A percentile compares a stretch with the other conserved stretches of the same genome.
phyloP scores from a whole-genome alignment of 768 basidiomycete genomes.

The Mycena amicta region DNA sequence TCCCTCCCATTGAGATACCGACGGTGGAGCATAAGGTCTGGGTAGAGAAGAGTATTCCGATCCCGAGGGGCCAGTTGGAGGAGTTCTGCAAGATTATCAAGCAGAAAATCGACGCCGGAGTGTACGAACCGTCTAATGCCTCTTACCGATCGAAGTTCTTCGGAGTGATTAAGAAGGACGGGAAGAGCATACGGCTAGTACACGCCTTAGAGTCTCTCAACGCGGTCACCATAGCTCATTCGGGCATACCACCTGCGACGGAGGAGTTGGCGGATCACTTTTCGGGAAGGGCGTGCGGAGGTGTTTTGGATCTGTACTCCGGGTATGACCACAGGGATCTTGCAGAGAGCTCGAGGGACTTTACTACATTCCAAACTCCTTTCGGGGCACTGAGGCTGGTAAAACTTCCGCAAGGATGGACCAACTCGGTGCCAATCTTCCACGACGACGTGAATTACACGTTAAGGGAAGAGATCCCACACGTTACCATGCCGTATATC shows the following conservation, averaged over 20 bases:
- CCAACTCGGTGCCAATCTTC: conserved; percentile 7
- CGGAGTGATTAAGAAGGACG: conserved; percentile 19
- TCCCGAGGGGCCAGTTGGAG: conserved; percentile 23
- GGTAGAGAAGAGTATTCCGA: conserved; percentile 21
- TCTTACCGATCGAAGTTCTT: conserved; percentile 11
- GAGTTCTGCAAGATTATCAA: background rate
- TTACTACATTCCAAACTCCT: conserved; percentile 35
- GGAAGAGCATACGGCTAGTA: conserved; percentile 11
- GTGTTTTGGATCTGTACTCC: conserved; percentile 23
- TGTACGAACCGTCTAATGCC: conserved; percentile 5
- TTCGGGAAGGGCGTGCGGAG: background rate
- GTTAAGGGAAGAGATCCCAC: conserved; percentile 2
- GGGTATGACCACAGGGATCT: conserved; percentile 32
- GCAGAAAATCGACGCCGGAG: background rate
- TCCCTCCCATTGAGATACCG: background rate
- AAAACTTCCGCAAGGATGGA: conserved; percentile 33
- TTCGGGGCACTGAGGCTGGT: conserved; percentile 24
- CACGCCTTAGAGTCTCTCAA: conserved; percentile 28
- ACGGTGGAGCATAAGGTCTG: background rate
- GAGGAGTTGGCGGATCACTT: conserved; percentile 10
- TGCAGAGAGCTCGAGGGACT: conserved; percentile 25
- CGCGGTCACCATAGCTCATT: conserved; percentile 28
- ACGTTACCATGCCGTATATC: conserved; percentile 14
- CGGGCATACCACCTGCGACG: conserved; percentile 15
- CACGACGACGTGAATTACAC: background rate